A percentile compares a stretch with the other conserved stretches of the same genome.
These are phyloP conservation scores for Boletus subluridellus DNA, from an alignment of 1,284 basidiomycete genomes.

Conservation along the genomic window DNA sequence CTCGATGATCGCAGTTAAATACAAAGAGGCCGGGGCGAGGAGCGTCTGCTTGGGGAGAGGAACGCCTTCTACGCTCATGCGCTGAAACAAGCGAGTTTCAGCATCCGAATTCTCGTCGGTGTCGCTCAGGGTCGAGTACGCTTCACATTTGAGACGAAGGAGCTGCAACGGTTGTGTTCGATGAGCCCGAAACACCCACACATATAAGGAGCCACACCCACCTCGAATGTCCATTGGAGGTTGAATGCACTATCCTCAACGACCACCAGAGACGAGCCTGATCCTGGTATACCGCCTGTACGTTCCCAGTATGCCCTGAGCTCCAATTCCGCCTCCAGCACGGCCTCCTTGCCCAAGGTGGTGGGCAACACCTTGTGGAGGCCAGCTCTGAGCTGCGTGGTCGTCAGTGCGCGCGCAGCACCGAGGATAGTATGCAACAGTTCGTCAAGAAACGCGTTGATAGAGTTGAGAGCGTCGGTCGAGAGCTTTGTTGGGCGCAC, in stretches of 20 bases:
- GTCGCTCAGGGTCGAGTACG: constrained; percentile 80
- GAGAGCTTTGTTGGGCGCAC: constrained; percentile 84
- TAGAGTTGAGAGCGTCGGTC: constrained; percentile 64
- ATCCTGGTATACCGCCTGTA: constrained; percentile 43
- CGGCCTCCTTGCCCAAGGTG: constrained; percentile 79
- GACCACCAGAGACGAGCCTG: constrained; percentile 32
- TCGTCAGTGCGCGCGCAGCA: constrained; percentile 69
- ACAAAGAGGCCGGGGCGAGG: constrained; percentile 82
- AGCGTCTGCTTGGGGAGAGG: constrained; percentile 52
- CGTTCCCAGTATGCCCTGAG: constrained; percentile 81
- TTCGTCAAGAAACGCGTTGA: constrained; percentile 89
- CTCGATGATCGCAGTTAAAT: constrained; percentile 92
- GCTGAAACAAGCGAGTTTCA: constrained; percentile 58
- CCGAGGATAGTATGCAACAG: constrained; percentile 72
- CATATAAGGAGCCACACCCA: constrained; percentile 36
- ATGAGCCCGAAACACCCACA: constrained; percentile 7
- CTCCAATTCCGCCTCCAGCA: constrained; percentile 91
- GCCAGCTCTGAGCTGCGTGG: constrained; percentile 70
- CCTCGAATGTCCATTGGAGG: constrained; percentile 72
- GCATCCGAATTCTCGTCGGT: constrained; percentile 68
- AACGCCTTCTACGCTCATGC: constrained; percentile 46
- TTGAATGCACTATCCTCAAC: constrained; percentile 58
- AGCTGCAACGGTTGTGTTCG: constrained; percentile 43
- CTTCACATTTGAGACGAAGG: constrained; percentile 77
- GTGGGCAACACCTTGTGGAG: constrained; percentile 74